Conservation (phyloP, 2,329 filamentous ascomycete species). For the Parastagonospora nodorum region DNA sequence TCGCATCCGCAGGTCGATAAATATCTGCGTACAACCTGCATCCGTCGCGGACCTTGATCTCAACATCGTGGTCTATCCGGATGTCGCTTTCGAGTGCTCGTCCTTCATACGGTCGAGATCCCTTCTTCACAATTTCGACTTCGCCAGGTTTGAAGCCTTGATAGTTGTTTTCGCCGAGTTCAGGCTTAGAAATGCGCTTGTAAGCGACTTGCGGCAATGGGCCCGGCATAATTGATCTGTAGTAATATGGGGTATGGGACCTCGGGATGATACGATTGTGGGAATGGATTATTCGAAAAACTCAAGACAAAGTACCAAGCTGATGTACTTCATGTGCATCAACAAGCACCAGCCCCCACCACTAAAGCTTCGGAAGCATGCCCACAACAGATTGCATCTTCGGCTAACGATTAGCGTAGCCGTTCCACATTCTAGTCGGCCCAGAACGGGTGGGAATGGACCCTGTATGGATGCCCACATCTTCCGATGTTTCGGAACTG, state of each 20-base stretch:
- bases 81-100: conserved; percentile 47
- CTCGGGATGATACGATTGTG: not conserved
- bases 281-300: not conserved
- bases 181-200: conserved; percentile 42
- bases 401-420: too few species aligned
- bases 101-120: conserved; percentile 46
- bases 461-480: too few species aligned
- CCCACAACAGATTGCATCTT: too few species aligned
- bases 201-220: conserved; percentile 34
- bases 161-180: conserved; percentile 50
- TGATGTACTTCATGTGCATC: too few species aligned
- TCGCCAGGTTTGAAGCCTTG: conserved; percentile 48
- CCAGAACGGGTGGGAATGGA: too few species aligned
- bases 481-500: too few species aligned
- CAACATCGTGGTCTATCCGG: conserved; percentile 53
- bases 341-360: too few species aligned
- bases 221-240: conserved; percentile 34
- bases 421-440: too few species aligned
- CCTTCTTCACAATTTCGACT: conserved; percentile 46
- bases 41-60: conserved; percentile 52
- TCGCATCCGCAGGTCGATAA: conserved; percentile 47
- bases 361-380: too few species aligned
- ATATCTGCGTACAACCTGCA: conserved; percentile 51
- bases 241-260: not conserved
- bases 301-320: not conserved